A percentile compares a stretch with the other conserved stretches of the same genome.
phyloP scores from a whole-genome alignment of 2,329 filamentous ascomycete species.

The Arthroderma sp. region DNA sequence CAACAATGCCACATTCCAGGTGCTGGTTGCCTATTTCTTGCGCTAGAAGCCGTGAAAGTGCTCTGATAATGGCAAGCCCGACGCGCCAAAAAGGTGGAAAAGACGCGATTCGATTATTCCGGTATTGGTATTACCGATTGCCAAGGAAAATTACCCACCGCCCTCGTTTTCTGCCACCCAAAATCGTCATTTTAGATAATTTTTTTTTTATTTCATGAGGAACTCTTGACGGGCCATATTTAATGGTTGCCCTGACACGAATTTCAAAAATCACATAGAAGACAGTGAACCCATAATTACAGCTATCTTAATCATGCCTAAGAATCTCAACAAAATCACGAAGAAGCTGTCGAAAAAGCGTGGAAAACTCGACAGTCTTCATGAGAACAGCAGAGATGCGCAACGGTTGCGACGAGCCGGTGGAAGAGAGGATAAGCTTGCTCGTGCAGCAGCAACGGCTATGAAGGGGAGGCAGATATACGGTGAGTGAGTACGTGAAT shows the following conservation, averaged over 20 bases:
- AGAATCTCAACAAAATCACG: constrained; percentile 64
- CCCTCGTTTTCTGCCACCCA: background rate
- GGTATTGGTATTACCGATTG: background rate
- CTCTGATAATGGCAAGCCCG: too few species aligned
- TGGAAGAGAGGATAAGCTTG: constrained; percentile 69
- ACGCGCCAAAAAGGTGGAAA: too few species aligned
- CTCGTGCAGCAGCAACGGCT: constrained; percentile 54
- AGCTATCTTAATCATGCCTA: constrained; percentile 47
- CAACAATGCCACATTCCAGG: too few species aligned
- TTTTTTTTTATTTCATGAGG: background rate
- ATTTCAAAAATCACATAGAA: background rate
- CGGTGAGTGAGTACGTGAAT: constrained; percentile 36
- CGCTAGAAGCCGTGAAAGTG: too few species aligned
- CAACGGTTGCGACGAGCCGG: constrained; percentile 66
- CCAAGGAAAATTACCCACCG: background rate
- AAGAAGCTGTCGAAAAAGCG: constrained; percentile 88
- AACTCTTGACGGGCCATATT: background rate
- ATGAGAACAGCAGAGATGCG: constrained; percentile 80
- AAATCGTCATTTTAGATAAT: background rate
- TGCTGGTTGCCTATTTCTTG: too few species aligned
- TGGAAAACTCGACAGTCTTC: constrained; percentile 58
- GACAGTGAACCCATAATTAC: constrained; percentile 1
- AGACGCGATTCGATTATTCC: too few species aligned
- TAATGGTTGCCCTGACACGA: too few species aligned
- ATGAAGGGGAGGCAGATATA: constrained; percentile 62